phyloP scores from a whole-genome alignment of 768 basidiomycete species.

The Chlorophyllum brunneum region DNA sequence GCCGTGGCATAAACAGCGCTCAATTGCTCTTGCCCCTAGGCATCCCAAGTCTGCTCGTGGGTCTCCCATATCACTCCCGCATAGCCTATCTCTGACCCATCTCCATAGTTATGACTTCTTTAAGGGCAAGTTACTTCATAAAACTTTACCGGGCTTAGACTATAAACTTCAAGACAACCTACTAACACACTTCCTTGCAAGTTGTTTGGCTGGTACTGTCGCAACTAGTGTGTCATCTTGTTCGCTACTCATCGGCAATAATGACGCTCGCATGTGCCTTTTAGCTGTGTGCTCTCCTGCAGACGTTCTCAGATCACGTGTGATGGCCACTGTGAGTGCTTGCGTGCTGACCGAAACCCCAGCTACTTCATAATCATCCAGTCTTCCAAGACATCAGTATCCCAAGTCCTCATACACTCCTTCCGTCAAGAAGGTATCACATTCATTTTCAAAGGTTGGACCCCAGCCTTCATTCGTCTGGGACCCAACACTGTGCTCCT shows the following conservation, averaged over 20 bases:
- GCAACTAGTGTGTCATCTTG: constrained; percentile 59
- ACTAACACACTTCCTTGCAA: constrained; percentile 62
- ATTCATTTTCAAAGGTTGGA: constrained; percentile 89
- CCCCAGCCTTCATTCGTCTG: constrained; percentile 79
- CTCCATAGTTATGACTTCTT: constrained; percentile 73
- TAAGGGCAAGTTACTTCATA: constrained; percentile 53
- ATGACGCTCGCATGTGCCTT: constrained; percentile 12
- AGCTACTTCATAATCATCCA: constrained; percentile 21
- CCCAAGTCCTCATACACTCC: constrained; percentile 54
- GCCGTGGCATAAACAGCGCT: constrained; percentile 10
- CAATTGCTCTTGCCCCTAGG: constrained; percentile 31
- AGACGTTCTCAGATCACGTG: constrained; percentile 70
- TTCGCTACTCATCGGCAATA: not conserved
- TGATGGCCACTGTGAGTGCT: constrained; percentile 68
- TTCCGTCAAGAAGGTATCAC: constrained; percentile 68
- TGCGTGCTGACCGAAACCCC: constrained; percentile 10
- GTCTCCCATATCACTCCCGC: constrained; percentile 24
- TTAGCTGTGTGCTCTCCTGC: constrained; percentile 76
- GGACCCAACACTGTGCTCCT: constrained; percentile 82
- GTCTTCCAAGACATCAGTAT: constrained; percentile 46
- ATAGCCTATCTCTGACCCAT: not conserved
- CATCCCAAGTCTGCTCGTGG: constrained; percentile 82
- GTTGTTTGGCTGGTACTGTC: constrained; percentile 67
- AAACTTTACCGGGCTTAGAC: constrained; percentile 50
- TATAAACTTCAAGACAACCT: constrained; percentile 65